Evolutionary conservation across 2,329 filamentous ascomycete genomes (phyloP).

Genomic region (Leptosphaerulina australis): DNA sequence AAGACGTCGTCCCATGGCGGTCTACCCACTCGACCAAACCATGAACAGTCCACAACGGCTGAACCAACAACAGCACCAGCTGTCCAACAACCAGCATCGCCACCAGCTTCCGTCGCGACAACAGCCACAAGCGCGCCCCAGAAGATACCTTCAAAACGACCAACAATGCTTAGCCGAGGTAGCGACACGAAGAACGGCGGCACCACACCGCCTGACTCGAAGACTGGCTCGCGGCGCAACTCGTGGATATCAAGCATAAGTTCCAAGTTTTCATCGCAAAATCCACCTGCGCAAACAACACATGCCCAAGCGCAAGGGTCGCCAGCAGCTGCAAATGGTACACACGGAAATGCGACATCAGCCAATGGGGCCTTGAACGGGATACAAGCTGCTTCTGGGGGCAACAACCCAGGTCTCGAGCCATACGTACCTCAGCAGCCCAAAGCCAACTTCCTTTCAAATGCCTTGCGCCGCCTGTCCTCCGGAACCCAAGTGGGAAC

Average conservation of each 20-base stretch:
- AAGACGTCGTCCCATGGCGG: conserved; percentile 46
- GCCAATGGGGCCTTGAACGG: conserved; percentile 49
- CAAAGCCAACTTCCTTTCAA: conserved; percentile 76
- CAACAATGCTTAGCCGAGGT: conserved; percentile 50
- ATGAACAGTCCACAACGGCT: conserved; percentile 24
- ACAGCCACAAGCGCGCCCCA: conserved; percentile 29
- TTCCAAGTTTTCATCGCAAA: conserved; percentile 80
- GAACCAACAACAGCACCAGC: conserved; percentile 20
- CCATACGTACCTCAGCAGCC: conserved; percentile 79
- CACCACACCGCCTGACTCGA: conserved; percentile 39
- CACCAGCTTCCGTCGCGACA: conserved; percentile 28
- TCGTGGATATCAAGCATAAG: conserved; percentile 96
- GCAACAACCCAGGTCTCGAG: conserved; percentile 47
- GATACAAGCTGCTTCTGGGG: conserved; percentile 40
- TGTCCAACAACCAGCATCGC: conserved; percentile 25
- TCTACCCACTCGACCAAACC: conserved; percentile 29
- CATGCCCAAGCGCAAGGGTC: conserved; percentile 44
- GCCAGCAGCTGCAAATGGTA: conserved; percentile 49
- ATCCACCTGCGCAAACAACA: conserved; percentile 41
- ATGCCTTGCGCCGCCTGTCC: conserved; percentile 81
- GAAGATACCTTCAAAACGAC: conserved; percentile 47
- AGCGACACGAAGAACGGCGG: conserved; percentile 47
- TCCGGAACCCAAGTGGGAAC: conserved; percentile 58
- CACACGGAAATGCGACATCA: conserved; percentile 59
- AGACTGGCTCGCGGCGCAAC: conserved; percentile 59